A percentile compares a stretch with the other conserved stretches of the same genome.
phyloP scores from a whole-genome alignment of 441 rosid genomes.

The Melastoma candidum region DNA sequence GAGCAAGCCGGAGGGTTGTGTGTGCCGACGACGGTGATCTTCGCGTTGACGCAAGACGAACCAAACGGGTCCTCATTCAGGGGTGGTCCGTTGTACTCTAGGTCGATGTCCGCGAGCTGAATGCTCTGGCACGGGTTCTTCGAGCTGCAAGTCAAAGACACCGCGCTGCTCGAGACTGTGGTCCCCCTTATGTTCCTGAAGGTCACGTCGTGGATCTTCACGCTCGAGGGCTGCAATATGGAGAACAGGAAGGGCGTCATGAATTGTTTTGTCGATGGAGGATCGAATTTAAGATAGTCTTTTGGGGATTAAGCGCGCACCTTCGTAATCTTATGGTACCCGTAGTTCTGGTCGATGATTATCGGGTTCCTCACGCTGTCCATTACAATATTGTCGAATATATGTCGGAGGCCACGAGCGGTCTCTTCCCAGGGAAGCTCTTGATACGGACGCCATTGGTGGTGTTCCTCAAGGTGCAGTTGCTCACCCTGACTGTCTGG shows the following conservation, averaged over 20 bases:
- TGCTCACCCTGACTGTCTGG: conserved; percentile 2
- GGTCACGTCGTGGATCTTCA: conserved; percentile 8
- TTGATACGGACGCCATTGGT: conserved; percentile 16
- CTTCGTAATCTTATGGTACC: not conserved
- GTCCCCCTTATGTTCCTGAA: conserved; percentile 20
- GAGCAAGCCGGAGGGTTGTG: conserved; percentile 10
- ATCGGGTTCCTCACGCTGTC: conserved; percentile 13
- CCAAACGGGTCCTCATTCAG: not conserved
- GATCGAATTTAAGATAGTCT: not conserved
- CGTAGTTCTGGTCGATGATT: conserved; percentile 14
- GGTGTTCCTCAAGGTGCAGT: conserved; percentile 7
- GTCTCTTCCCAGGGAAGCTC: conserved; percentile 9
- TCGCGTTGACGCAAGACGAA: not conserved
- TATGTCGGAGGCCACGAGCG: conserved; percentile 10
- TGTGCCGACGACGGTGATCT: conserved; percentile 7
- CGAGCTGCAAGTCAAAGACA: conserved; percentile 11
- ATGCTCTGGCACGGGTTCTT: conserved; percentile 9
- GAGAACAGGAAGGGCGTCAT: not conserved
- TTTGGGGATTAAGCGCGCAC: not conserved
- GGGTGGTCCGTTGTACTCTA: conserved; percentile 1
- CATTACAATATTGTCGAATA: conserved; percentile 13
- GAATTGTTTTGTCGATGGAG: not conserved
- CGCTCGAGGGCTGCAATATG: conserved; percentile 13
- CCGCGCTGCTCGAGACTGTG: conserved; percentile 8
- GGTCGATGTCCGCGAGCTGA: conserved; percentile 7